Evolutionary conservation across 352 stramenopile genomes (phyloP).

Genomic region (Aphanomyces astaci): DNA sequence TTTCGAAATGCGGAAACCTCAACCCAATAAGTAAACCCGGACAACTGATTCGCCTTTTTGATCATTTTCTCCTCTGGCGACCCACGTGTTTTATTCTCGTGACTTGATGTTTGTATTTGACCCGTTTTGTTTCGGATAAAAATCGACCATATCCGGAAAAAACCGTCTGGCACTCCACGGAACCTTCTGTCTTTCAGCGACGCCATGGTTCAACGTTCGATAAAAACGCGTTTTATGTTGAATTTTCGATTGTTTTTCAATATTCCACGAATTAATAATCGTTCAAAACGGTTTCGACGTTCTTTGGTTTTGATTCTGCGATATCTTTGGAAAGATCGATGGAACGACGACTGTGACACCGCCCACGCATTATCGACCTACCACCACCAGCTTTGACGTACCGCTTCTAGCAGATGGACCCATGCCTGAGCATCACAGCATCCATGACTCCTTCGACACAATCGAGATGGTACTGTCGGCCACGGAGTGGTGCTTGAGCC

Average conservation of each 20-base stretch:
- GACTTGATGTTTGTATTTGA: slow-evolving; percentile 7
- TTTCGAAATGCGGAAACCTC: slow-evolving; percentile 16
- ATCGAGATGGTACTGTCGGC: background rate
- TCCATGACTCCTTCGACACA: slow-evolving; percentile 11
- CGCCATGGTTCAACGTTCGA: background rate
- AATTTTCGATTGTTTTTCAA: background rate
- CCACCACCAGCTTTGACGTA: too few relatives aligned
- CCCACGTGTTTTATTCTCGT: background rate
- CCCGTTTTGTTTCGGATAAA: background rate
- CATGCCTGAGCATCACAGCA: slow-evolving; percentile 6
- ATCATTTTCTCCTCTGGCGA: background rate
- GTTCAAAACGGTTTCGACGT: background rate
- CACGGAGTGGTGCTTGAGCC: background rate
- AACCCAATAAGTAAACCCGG: too few relatives aligned
- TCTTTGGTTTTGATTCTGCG: background rate
- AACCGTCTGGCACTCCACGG: background rate
- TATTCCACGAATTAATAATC: background rate
- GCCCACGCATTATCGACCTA: too few relatives aligned
- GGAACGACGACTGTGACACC: too few relatives aligned
- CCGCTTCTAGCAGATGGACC: too few relatives aligned
- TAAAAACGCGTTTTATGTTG: background rate
- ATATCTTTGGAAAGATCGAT: background rate
- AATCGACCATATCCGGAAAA: background rate
- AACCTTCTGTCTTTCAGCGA: slow-evolving; percentile 4
- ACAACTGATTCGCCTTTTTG: background rate